phyloP scores from a whole-genome alignment of 2,329 filamentous ascomycete genomes.

The Plectosphaerella plurivora region DNA sequence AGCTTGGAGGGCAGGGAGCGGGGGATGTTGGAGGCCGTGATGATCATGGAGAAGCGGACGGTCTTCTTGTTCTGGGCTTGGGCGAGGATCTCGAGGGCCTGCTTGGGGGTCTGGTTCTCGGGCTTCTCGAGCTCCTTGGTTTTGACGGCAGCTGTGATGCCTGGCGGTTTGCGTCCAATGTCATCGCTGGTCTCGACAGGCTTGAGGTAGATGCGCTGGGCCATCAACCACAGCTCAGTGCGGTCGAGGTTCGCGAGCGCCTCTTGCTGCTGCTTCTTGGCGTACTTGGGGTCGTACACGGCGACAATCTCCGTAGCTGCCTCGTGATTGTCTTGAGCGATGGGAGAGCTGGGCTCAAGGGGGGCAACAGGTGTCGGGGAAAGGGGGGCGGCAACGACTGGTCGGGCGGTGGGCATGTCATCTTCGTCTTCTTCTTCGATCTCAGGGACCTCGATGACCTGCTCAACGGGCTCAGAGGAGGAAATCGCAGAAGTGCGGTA shows the following conservation, averaged over 20 bases:
- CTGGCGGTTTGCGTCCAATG: conserved; percentile 9
- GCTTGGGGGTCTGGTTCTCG: conserved; percentile 27
- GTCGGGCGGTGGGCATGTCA: conserved; percentile 65
- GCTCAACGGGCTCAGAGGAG: conserved; percentile 54
- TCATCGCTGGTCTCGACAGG: conserved; percentile 51
- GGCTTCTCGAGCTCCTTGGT: conserved; percentile 25
- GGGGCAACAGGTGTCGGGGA: conserved; percentile 25
- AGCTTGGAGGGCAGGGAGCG: conserved; percentile 49
- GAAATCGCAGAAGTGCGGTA: conserved; percentile 31
- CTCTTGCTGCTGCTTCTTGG: conserved; percentile 65
- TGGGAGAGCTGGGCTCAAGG: conserved; percentile 31
- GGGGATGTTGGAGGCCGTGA: conserved; percentile 39
- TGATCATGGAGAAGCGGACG: conserved; percentile 63
- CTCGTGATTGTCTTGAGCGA: conserved; percentile 39
- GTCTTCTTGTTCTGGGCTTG: conserved; percentile 56
- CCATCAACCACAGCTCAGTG: conserved; percentile 80
- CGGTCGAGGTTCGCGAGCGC: conserved; percentile 75
- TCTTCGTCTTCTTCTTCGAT: conserved; percentile 43
- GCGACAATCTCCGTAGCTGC: conserved; percentile 60
- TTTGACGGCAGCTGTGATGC: not conserved
- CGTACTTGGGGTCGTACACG: conserved; percentile 73
- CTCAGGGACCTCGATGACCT: conserved; percentile 56
- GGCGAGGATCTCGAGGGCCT: conserved; percentile 18
- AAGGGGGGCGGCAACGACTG: conserved; percentile 23
- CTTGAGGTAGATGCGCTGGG: conserved; percentile 73